Evolutionary conservation across 2,329 filamentous ascomycete genomes (phyloP).

Genomic region (Penicillium sp.): DNA sequence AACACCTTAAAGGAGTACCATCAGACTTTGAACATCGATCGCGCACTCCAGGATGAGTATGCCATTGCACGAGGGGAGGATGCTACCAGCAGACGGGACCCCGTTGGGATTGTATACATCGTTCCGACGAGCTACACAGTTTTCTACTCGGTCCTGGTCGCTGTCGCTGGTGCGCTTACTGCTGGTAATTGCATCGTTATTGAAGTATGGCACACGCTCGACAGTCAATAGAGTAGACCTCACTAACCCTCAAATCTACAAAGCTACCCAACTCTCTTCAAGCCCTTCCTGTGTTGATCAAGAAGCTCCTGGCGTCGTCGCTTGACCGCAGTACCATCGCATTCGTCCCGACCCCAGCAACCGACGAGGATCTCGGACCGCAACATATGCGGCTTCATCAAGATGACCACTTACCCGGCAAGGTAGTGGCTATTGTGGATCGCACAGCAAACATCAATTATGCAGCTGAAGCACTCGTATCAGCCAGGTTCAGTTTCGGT

Average conservation of each 20-base stretch:
- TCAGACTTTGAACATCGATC: constrained; percentile 16
- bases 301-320: background rate
- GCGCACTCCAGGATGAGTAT: constrained; percentile 25
- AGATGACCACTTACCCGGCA: background rate
- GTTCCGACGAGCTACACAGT: constrained; percentile 49
- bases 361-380: background rate
- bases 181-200: constrained; percentile 54
- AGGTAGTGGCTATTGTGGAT: constrained; percentile 59
- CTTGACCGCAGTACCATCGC: background rate
- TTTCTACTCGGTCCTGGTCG: constrained; percentile 48
- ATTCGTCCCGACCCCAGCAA: background rate
- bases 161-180: constrained; percentile 48
- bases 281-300: background rate
- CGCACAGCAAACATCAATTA: constrained; percentile 54
- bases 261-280: background rate
- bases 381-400: background rate
- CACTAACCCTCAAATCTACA: background rate
- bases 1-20: constrained; percentile 30
- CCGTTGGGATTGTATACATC: constrained; percentile 44
- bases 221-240: background rate
- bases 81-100: constrained; percentile 11
- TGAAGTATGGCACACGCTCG: constrained; percentile 37
- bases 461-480: constrained; percentile 54
- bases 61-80: constrained; percentile 23
- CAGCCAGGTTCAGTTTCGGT: constrained; percentile 55